phyloP scores from a whole-genome alignment of 257 asterid species.

The Catharanthus roseus region DNA sequence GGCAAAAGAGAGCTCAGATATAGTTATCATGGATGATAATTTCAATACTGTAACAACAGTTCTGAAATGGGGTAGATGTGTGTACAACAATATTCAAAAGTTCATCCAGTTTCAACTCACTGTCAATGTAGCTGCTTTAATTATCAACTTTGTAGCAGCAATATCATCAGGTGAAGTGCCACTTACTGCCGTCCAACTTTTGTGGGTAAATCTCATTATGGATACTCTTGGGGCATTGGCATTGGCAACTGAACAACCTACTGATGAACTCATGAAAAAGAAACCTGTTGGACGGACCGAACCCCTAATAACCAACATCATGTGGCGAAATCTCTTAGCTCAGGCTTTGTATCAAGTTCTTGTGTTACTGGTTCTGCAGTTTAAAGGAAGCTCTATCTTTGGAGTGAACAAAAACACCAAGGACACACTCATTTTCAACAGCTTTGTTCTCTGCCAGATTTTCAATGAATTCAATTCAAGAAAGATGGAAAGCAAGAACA shows the following conservation, averaged over 20 bases:
- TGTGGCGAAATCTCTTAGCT: conserved; percentile 18
- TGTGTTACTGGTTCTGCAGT: conserved; percentile 10
- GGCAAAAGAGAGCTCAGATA: conserved; percentile 24
- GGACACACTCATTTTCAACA: conserved; percentile 19
- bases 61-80: conserved; percentile 18
- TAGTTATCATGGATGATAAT: conserved; percentile 19
- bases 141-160: conserved; percentile 19
- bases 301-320: conserved; percentile 18
- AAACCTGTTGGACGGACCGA: conserved; percentile 15
- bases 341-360: conserved; percentile 14
- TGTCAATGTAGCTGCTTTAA: conserved; percentile 17
- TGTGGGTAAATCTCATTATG: conserved; percentile 22
- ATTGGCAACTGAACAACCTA: conserved; percentile 18
- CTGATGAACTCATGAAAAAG: conserved; percentile 12
- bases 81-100: conserved; percentile 21
- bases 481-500: conserved; percentile 20
- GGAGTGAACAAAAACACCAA: conserved; percentile 10
- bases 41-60: conserved; percentile 15
- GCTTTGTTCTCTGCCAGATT: conserved; percentile 17
- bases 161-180: conserved; percentile 17
- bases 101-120: conserved; percentile 24
- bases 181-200: conserved; percentile 15
- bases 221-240: conserved; percentile 18
- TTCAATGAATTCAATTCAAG: conserved; percentile 22
- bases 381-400: conserved; percentile 14